A percentile compares a stretch with the other conserved stretches of the same genome.
Conservation (phyloP, 2,329 filamentous ascomycete species). For the Phialophora tarda region DNA sequence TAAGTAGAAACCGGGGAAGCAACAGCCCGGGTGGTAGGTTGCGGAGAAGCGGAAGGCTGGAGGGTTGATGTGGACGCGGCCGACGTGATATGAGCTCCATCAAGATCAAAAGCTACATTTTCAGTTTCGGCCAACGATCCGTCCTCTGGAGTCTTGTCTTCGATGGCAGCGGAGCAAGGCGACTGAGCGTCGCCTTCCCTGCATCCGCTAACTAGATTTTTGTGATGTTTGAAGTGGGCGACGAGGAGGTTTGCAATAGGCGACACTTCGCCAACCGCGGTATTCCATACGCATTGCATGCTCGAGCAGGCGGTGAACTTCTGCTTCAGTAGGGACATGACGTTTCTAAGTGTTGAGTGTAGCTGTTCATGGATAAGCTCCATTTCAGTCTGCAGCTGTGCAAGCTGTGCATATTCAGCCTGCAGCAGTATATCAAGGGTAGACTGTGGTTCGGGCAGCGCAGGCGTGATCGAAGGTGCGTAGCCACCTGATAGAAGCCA, state of each 20-base stretch:
- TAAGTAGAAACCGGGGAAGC: not conserved
- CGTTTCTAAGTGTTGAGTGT: conserved; percentile 40
- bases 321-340: conserved; percentile 41
- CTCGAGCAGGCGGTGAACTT: conserved; percentile 41
- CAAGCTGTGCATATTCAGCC: conserved; percentile 40
- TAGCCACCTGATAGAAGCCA: conserved; percentile 37
- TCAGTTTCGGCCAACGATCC: not conserved
- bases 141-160: not conserved
- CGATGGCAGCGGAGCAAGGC: conserved; percentile 14
- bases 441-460: conserved; percentile 1
- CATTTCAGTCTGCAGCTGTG: conserved; percentile 41
- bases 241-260: conserved; percentile 41
- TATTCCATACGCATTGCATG: conserved; percentile 43
- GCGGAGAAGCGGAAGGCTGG: not conserved
- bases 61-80: not conserved
- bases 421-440: conserved; percentile 34
- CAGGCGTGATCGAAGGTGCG: conserved; percentile 21
- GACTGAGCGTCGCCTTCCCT: conserved; percentile 26
- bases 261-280: conserved; percentile 42
- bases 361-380: conserved; percentile 40
- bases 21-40: not conserved
- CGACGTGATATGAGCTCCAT: not conserved
- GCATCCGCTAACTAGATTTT: conserved; percentile 23
- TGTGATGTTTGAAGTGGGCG: conserved; percentile 41
- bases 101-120: not conserved